Base-by-base conservation (phyloP, 106 monocot genomes). In the Apostasia shenzhenica region DNA sequence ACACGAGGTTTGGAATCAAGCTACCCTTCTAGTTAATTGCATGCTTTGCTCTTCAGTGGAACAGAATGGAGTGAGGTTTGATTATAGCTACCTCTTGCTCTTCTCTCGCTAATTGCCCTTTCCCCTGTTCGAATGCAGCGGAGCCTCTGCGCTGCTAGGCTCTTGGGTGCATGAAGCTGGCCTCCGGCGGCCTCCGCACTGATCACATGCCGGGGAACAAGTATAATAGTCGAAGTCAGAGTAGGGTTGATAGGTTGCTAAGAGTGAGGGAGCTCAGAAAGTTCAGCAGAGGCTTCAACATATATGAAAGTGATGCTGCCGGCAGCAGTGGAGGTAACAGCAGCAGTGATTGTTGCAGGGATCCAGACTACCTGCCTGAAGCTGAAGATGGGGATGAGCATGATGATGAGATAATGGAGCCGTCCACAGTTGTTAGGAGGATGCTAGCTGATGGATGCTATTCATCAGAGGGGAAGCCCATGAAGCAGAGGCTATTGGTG, bases 401-500 rank as follows among this genome's bases (percentile, higher is more conserved):
- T 50, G 68, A 62, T 37, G 44, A 54, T 45, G 41, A 45, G 62
- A 45, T 61, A 43, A 8, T 58, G 38, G 56, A 58, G 38, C 59
- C 61, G 6, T 55, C 62, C 39, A 26, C 61, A 41, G 64, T 76
- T 9, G 48, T 63, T 13, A 11, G 11, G 53, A 53, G 73, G 58
- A 57, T 55, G 42, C 50, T 46, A 8, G 26, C 70, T 45, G 69
- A 77, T 6, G 77, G 69, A 26, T 62, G 6, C 12, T 45, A 49
- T 41, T 74, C 52, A 14, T 67, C 66, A 7, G 76, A 70, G 41
- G 85, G 72, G 37, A 60, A 69, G 46, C 81, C 82, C 14, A 54
- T 80, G 76, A 92, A 84, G 77, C 95, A 97, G 84, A 53, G 95
- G 70, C 72, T 97, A 61, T 79, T 97, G 44, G 95, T 97, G 45